Evolutionary conservation across 805 yeast species (phyloP), one percentile per base, ranked within the genome.

Genomic region (Saturnispora besseyi): DNA sequence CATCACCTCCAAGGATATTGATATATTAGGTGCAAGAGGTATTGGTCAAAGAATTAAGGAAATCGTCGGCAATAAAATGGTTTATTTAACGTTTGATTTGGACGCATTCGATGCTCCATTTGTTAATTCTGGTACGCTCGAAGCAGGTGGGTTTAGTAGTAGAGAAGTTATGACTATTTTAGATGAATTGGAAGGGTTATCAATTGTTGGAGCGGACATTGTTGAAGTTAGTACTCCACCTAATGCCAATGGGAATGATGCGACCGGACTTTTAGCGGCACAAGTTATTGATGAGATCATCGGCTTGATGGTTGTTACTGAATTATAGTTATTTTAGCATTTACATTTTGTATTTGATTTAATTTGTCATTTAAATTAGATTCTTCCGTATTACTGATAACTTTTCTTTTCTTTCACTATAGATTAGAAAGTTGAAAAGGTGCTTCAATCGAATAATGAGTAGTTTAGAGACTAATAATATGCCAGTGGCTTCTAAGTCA

Each of bases 101-200:
- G 88, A 82, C 60, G 84, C 81, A 2, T 69, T 84, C 52, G 93
- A 84, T 59, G 89, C 89, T 0, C 67, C 72, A 46, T 87, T 87
- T 3, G 86, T 90, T 13, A 90, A 86, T 1, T 84, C 91, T 0
- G 93, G 93, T 9, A 84, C 93, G 4, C 77, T 82, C 56, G 93
- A 84, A 60, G 78, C 76, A 4, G 93, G 89, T 13, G 93, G 93
- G 2, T 76, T 83, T 72, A 73, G 80, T 12, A 69, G 83, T 0
- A 70, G 91, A 44, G 91, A 84, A 60, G 66, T 84, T 33, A 72
- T 82, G 53, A 67, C 73, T 6, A 64, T 84, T 24, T 56, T 84
- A 41, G 82, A 85, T 50, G 79, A 77, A 1, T 64, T 85, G 15
- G 80, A 77, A 43, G 79, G 78, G 1, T 64, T 84, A 50, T 73